Base-by-base conservation (phyloP, 2,329 filamentous ascomycete species). In the Botrytis aclada region DNA sequence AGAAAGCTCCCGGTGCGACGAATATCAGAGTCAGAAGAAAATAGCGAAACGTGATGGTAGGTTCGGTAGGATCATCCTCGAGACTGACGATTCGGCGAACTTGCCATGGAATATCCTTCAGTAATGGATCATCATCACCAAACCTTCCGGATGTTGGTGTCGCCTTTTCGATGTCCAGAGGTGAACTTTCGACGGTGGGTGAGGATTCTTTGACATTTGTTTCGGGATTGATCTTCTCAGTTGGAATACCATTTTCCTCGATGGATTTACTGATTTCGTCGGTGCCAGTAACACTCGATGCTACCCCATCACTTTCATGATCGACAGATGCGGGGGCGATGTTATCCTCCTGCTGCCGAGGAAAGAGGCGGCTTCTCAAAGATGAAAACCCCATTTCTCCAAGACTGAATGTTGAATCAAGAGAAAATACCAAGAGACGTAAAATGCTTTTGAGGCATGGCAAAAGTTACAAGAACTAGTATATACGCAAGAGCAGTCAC, bases 41-140 rank as follows among this genome's bases (percentile, higher is more conserved):
- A 77, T 88, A 90, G 39, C 88, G 85, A 75, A 90, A 89, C 1
- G 88, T 90, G 34, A 90, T 81, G 20, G 86, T 88, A 0, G 86
- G 85, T 41, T 88, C 81, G 4, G 81, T 84, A 0, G 87, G 84
- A 76, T 90, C 87, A 77, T 90, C 88, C 32, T 85, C 83, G 73
- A 90, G 82, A 77, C 85, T 88, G 75, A 89, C 87, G 60, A 89
- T 83, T 37, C 86, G 84, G 60, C 88, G 85, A 22, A 89, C 88
- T 74, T 87, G 84, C 69, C 83, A 81, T 7, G 87, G 87, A 22
- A 90, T 84, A 69, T 88, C 85, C 66, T 81, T 83, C 65, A 89
- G 83, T 64, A 87, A 84, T 9, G 84, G 84, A 72, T 87, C 83
- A n/a, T 87, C 81, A 60, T 86, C 84, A 10, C 79, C 77, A 32